phyloP scores from a whole-genome alignment of 2,329 filamentous ascomycete genomes.

The Trichoderma sp. region DNA sequence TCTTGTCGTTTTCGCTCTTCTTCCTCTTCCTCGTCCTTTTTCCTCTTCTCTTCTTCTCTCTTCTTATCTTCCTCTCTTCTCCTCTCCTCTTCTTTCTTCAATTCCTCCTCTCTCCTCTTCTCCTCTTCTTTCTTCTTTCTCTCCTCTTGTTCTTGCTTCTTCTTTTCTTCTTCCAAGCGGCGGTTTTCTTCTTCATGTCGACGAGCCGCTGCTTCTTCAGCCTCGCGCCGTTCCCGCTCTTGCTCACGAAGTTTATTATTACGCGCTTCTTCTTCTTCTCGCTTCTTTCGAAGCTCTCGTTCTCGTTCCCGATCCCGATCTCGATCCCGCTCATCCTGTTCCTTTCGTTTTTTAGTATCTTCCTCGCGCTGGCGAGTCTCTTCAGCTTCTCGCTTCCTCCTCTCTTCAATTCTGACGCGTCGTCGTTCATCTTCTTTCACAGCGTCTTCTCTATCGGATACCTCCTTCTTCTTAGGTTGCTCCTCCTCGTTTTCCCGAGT shows the following conservation, averaged over 20 bases:
- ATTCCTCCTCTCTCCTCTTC: constrained; percentile 43
- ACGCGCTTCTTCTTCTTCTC: constrained; percentile 45
- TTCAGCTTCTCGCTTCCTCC: constrained; percentile 42
- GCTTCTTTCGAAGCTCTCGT: constrained; percentile 43
- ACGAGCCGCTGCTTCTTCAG: constrained; percentile 42
- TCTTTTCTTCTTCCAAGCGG: constrained; percentile 47
- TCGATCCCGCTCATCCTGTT: constrained; percentile 39
- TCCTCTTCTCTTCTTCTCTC: constrained; percentile 40
- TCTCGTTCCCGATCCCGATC: constrained; percentile 39
- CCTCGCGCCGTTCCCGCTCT: constrained; percentile 44
- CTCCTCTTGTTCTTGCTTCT: constrained; percentile 43
- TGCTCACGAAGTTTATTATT: constrained; percentile 39
- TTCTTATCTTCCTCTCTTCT: constrained; percentile 43
- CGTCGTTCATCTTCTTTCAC: constrained; percentile 39
- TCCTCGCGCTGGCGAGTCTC: constrained; percentile 39
- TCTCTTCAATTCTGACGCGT: constrained; percentile 43
- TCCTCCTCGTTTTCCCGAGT: constrained; percentile 44
- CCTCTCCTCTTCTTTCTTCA: constrained; percentile 40
- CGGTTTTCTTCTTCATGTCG: constrained; percentile 46
- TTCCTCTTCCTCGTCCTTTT: constrained; percentile 42
- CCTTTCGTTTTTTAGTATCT: constrained; percentile 42
- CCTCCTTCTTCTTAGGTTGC: constrained; percentile 39
- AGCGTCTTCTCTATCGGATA: constrained; percentile 43
- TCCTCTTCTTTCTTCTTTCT: constrained; percentile 43
- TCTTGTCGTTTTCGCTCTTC: constrained; percentile 46